Conservation (phyloP, 2,329 filamentous ascomycete species). For the Cercospora sp. region DNA sequence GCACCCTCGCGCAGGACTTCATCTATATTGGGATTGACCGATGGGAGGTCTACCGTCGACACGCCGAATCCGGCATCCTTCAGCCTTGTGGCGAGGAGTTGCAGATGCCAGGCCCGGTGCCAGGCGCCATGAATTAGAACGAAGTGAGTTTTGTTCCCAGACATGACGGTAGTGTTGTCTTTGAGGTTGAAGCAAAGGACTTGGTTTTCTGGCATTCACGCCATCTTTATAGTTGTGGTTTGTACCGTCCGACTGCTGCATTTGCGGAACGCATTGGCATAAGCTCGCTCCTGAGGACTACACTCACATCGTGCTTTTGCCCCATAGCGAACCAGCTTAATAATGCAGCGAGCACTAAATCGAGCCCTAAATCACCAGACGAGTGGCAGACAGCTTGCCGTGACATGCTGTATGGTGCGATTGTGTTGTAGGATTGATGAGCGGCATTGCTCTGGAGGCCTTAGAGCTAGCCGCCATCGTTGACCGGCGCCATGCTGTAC, state of each 20-base stretch:
- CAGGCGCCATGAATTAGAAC: constrained; percentile 27
- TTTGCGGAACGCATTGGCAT: not conserved
- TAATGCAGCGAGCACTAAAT: not conserved
- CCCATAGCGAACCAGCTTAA: not conserved
- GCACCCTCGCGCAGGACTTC: constrained; percentile 2
- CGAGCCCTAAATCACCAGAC: not conserved
- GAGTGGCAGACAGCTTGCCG: not conserved
- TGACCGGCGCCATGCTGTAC: not conserved
- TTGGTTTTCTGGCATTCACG: not conserved
- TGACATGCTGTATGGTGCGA: not conserved
- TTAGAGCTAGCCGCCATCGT: not conserved
- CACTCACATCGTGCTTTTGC: not conserved
- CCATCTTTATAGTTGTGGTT: not conserved
- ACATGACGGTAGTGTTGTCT: constrained; percentile 12
- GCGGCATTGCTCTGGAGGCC: not conserved
- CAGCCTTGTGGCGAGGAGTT: constrained; percentile 17
- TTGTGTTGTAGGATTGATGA: not conserved
- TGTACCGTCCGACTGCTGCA: not conserved
- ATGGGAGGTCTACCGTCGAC: constrained; percentile 22
- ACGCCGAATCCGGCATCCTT: constrained; percentile 20
- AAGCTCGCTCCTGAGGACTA: not conserved
- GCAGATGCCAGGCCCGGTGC: constrained; percentile 24
- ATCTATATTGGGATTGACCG: constrained; percentile 10
- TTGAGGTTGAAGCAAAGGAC: not conserved
- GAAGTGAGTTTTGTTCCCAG: constrained; percentile 21